Percentiles rank a stretch among this genome's conserved stretches.
These are phyloP conservation scores for Inga leiocalycina DNA, from an alignment of 306 rosid genomes.

Conservation along the genomic window DNA sequence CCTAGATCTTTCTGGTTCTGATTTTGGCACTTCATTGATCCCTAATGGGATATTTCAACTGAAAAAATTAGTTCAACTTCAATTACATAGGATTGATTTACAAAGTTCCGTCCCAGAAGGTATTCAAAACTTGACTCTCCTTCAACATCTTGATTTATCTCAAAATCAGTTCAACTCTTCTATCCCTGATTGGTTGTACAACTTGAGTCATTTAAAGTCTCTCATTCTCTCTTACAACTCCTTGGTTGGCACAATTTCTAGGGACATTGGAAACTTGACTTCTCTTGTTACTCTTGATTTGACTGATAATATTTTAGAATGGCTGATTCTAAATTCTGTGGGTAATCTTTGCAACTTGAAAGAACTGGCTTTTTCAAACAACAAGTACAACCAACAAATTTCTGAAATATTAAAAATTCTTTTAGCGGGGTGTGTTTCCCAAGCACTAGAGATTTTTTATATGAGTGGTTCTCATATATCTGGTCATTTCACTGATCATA, in stretches of 20 bases:
- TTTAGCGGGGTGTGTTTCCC: background rate
- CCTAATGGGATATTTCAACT: conserved; percentile 5
- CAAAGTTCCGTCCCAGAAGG: background rate
- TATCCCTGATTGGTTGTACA: conserved; percentile 16
- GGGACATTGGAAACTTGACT: conserved; percentile 19
- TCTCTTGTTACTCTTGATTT: conserved; percentile 4
- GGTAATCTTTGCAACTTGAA: conserved; percentile 27
- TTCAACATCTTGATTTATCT: conserved; percentile 28
- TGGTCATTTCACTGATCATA: conserved; percentile 3
- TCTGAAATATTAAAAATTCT: conserved; percentile 14
- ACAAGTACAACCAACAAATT: background rate
- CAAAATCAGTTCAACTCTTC: background rate
- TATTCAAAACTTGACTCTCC: conserved; percentile 29
- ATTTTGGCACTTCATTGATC: background rate
- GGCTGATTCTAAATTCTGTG: background rate
- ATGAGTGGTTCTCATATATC: background rate
- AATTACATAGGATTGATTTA: accelerated
- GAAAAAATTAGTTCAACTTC: conserved; percentile 1
- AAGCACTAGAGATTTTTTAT: background rate
- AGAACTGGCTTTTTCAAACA: background rate
- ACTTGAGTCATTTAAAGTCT: conserved; percentile 4
- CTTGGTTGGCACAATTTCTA: background rate
- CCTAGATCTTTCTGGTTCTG: background rate
- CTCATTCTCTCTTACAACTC: background rate
- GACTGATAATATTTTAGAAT: background rate